phyloP scores from a whole-genome alignment of 2,329 filamentous ascomycete species.

The Ceratocystis variospora region DNA sequence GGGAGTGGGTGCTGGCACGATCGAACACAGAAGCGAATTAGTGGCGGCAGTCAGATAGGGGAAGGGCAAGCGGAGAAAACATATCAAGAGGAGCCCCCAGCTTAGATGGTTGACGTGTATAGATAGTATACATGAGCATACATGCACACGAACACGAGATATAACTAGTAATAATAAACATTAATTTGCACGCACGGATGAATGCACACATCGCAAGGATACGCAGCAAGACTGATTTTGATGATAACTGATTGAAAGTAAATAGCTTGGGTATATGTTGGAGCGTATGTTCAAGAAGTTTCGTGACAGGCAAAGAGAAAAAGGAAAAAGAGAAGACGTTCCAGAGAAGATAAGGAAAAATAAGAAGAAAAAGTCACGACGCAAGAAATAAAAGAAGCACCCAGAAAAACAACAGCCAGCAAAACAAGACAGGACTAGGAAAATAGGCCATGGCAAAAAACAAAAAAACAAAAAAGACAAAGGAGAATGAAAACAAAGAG shows the following conservation, averaged over 20 bases:
- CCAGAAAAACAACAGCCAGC: background rate
- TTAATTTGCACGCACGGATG: background rate
- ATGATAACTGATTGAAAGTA: slow-evolving; percentile 11
- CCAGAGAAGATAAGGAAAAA: background rate
- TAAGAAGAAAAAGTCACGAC: slow-evolving; percentile 21
- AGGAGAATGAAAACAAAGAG: background rate
- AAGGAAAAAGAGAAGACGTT: slow-evolving; percentile 4
- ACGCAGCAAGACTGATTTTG: slow-evolving; percentile 11
- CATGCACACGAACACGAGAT: background rate
- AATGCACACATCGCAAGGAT: background rate
- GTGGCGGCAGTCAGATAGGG: background rate
- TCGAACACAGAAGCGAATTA: background rate
- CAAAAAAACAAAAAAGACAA: background rate
- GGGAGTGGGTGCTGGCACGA: background rate
- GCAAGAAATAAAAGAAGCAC: background rate
- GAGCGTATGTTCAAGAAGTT: slow-evolving; percentile 5
- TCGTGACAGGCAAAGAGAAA: slow-evolving; percentile 20
- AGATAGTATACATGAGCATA: background rate
- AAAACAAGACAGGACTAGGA: background rate
- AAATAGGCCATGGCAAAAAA: background rate
- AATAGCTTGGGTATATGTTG: slow-evolving; percentile 10
- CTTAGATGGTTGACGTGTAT: background rate
- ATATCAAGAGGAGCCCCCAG: background rate
- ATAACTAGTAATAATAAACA: background rate
- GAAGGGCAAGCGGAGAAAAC: background rate